Conservation (phyloP, 306 rosid species). For the Medicago ruthenica region DNA sequence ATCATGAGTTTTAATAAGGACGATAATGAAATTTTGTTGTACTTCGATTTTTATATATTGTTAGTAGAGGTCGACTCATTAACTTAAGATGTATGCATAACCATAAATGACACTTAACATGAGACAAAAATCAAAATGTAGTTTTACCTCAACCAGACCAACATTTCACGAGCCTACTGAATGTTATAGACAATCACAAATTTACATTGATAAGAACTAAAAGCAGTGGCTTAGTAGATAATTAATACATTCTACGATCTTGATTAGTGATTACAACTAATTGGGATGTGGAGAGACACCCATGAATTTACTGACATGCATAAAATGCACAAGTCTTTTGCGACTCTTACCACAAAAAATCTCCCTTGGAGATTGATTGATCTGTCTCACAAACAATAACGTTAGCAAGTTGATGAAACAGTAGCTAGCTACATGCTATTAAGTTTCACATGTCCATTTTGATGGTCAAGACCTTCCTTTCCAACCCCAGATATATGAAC, state of each 20-base stretch:
- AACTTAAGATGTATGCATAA: too few species aligned
- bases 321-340: constrained; percentile 15
- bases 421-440: constrained; percentile 40
- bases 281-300: background rate
- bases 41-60: too few species aligned
- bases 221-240: constrained; percentile 1
- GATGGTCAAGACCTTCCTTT: constrained; percentile 64
- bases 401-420: constrained; percentile 54
- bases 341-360: constrained; percentile 31
- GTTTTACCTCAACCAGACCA: background rate
- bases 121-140: background rate
- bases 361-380: constrained; percentile 34
- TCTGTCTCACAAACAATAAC: constrained; percentile 44
- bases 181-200: background rate
- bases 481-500: constrained; percentile 78
- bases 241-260: constrained; percentile 8
- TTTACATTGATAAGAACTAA: background rate
- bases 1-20: too few species aligned
- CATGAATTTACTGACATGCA: background rate
- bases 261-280: background rate
- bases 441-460: constrained; percentile 53
- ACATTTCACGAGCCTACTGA: constrained; percentile 20
- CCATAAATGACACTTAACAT: background rate
- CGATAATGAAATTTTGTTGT: too few species aligned
- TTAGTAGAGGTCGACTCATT: too few species aligned